Base-by-base conservation (phyloP, 176 grass and related monocot genomes). In the Oryza glumipatula region DNA sequence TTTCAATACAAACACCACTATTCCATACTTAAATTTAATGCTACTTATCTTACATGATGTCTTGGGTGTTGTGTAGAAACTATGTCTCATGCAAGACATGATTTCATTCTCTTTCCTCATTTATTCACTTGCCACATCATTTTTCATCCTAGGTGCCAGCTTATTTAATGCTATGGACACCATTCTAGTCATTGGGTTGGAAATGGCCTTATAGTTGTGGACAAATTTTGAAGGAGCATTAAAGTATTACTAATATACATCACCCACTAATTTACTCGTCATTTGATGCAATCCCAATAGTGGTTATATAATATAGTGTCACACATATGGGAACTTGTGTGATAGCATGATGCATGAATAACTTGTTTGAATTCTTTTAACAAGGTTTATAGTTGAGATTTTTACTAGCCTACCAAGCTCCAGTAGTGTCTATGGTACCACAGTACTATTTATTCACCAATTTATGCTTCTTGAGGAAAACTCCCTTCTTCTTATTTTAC, bases 401-500 rank as follows among this genome's bases (percentile, higher is more conserved):
- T 75, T 49, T 76, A 84, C 24, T 3, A 3, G 35, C 48, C 13
- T 51, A 1, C 67, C 46, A 80, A 68, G 38, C 4, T 23, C 5
- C 22, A 70, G 28, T 76, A 74, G 4, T 19, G 16, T 54, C 13
- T 54, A 54, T 73, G 23, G n/a, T 48, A 73, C 12, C 30, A 46
- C 21, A 11, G n/a, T 78, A 30, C 11, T 24, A 41, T 69, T 11
- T 76, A 44, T 14, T 41, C 30, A 61, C 28, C 70, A 30, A 67
- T 82, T 21, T 64, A 21, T 51, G 26, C 12, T 63, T 67, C 32
- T 58, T 32, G 7, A 68, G 2, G 16, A 54, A 36, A 26, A 44
- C n/a, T 76, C 51, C 45, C 28, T 43, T 56, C 52, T 15, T 6
- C 5, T 21, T 58, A 15, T 74, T 81, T 88, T 92, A 98, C 95